These are phyloP conservation scores for Rubia balearica DNA, from an alignment of 305 asterid genomes.

Conservation along the genomic window DNA sequence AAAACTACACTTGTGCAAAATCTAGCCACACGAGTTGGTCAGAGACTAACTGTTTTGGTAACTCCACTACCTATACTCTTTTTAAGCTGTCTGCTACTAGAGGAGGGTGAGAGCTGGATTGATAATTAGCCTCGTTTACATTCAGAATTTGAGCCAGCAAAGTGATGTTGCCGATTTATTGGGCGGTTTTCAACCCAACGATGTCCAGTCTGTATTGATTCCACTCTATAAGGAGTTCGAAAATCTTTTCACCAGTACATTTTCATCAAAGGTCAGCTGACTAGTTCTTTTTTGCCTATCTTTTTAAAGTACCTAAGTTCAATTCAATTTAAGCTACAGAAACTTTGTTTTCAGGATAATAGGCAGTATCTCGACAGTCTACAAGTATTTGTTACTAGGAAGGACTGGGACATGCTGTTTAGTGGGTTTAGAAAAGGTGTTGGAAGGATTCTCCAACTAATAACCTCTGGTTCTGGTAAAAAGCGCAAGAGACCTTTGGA, in stretches of 20 bases:
- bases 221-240: slow-evolving; percentile 80
- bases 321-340: slow-evolving; percentile 14
- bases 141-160: slow-evolving; percentile 97
- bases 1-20: slow-evolving; percentile 96
- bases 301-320: slow-evolving; percentile 6
- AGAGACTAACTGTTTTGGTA: slow-evolving; percentile 93
- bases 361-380: slow-evolving; percentile 33
- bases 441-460: slow-evolving; percentile 39
- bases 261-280: slow-evolving; percentile 58
- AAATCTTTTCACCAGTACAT: slow-evolving; percentile 50
- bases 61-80: slow-evolving; percentile 16
- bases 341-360: slow-evolving; percentile 49
- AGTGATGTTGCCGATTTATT: slow-evolving; percentile 85
- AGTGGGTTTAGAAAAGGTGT: slow-evolving; percentile 55
- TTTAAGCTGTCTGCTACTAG: background rate
- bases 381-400: slow-evolving; percentile 35
- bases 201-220: slow-evolving; percentile 66
- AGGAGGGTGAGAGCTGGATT: slow-evolving; percentile 4
- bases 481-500: slow-evolving; percentile 81
- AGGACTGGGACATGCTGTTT: slow-evolving; percentile 74
- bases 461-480: slow-evolving; percentile 42
- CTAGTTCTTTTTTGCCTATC: background rate
- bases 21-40: slow-evolving; percentile 70
- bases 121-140: slow-evolving; percentile 11
- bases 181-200: slow-evolving; percentile 91